These are phyloP conservation scores for Mycogone perniciosa DNA, from an alignment of 2,329 filamentous ascomycete species.

Conservation along the genomic window DNA sequence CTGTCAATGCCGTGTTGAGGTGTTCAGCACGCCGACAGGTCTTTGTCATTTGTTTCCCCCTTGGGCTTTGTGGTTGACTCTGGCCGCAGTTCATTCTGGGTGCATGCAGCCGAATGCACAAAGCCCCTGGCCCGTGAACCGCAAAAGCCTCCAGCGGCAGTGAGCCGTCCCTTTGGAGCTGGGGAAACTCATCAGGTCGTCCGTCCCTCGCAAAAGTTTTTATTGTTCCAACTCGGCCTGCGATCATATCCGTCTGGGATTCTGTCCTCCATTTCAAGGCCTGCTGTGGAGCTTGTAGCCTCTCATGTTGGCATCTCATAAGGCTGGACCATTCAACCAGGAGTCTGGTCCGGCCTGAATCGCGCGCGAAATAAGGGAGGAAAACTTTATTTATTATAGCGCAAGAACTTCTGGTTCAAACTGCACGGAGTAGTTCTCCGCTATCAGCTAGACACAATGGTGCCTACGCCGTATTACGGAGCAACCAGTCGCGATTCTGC, in stretches of 20 bases:
- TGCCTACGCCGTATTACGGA: background rate
- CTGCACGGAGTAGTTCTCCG: too few species aligned
- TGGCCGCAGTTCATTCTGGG: too few species aligned
- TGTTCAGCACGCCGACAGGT: too few species aligned
- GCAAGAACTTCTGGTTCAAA: too few species aligned
- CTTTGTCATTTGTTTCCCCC: too few species aligned
- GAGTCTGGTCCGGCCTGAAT: background rate
- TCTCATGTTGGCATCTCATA: background rate
- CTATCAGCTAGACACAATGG: slow-evolving; percentile 4
- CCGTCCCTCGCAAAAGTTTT: too few species aligned
- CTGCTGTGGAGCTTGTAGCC: background rate
- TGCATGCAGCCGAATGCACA: background rate
- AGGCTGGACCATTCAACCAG: background rate
- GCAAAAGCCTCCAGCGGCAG: background rate
- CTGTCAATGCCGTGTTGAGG: too few species aligned
- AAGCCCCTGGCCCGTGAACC: background rate
- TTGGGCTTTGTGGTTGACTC: too few species aligned
- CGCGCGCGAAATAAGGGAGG: background rate
- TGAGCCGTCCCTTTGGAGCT: too few species aligned
- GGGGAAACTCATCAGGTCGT: too few species aligned
- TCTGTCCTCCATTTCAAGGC: background rate
- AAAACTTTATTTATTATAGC: too few species aligned
- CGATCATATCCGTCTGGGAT: background rate
- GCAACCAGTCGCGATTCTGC: background rate
- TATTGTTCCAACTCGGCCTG: too few species aligned